Percentiles rank a stretch among this genome's conserved stretches.
Conservation (phyloP, 768 basidiomycete genomes). For the Calvatia gigantea region DNA sequence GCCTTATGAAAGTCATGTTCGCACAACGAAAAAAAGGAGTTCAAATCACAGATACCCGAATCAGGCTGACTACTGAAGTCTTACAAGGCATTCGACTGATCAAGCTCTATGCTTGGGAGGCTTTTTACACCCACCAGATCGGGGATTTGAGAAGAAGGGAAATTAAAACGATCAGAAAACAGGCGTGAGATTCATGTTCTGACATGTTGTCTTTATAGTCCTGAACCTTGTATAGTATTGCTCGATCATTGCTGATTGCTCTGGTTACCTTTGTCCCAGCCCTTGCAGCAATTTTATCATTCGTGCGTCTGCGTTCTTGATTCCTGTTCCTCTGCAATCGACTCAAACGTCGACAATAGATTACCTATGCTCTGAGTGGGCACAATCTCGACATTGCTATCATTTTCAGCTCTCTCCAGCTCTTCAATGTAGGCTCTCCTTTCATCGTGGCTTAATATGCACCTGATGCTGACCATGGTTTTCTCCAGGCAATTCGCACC, state of each 20-base stretch:
- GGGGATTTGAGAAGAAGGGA: conserved; percentile 35
- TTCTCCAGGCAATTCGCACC: conserved; percentile 47
- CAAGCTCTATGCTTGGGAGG: conserved; percentile 62
- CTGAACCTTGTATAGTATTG: conserved; percentile 25
- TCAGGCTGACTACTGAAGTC: conserved; percentile 63
- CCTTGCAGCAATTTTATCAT: conserved; percentile 46
- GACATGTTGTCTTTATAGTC: neutral
- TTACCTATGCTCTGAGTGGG: conserved; percentile 59
- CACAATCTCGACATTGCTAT: conserved; percentile 50
- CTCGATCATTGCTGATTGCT: conserved; percentile 35
- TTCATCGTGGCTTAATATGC: neutral
- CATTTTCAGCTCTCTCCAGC: conserved; percentile 55
- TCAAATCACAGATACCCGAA: conserved; percentile 63
- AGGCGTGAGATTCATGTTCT: conserved; percentile 28
- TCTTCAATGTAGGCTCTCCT: conserved; percentile 46
- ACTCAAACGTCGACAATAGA: conserved; percentile 27
- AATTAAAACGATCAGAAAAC: conserved; percentile 33
- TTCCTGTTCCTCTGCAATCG: neutral
- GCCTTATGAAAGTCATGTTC: conserved; percentile 52
- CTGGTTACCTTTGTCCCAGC: conserved; percentile 49
- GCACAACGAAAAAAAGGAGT: conserved; percentile 51
- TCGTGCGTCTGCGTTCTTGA: conserved; percentile 34
- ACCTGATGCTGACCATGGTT: too few species aligned
- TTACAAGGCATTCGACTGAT: conserved; percentile 65
- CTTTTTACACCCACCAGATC: conserved; percentile 43